Evolutionary conservation across 2,329 filamentous ascomycete species (phyloP), one percentile per base, ranked within the genome.

Genomic region (Penicillium sp.): DNA sequence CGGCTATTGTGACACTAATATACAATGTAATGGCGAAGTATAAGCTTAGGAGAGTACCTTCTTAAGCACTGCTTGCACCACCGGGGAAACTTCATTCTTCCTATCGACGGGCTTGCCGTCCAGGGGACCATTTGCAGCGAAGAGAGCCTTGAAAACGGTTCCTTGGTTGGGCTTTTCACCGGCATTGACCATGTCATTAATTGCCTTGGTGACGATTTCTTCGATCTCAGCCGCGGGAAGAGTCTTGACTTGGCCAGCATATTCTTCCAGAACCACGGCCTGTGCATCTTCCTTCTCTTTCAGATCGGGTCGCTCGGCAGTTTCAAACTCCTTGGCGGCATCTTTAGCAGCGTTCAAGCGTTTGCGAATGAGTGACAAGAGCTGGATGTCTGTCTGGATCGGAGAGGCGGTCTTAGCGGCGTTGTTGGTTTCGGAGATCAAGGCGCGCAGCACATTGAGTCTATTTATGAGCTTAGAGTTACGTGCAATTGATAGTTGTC

Each of bases 361-460:
- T 63, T 79, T 81, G n/a, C 71, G 72, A 32, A 81, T 74, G 32
- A 81, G 61, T 1, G 73, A 68, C 7, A 81, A 64, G 29, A 81
- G 67, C 49, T 79, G 76, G 14, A 78, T 64, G 54, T 81, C 77
- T 24, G 77, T 79, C 52, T 72, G 70, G 21, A 80, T 75, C 10
- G 78, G 78, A 14, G 69, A 70, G 3, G 76, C 59, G 18, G 75
- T 75, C 67, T 79, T 80, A 49, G 73, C 69, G n/a, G 76, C 71
- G 59, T 80, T 79, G 64, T 78, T 80, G 60, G 74, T 75, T 58
- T 81, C 79, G 46, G 79, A 75, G 50, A 81, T 78, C 54, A 81
- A 66, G 43, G 75, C 73, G 34, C 79, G 77, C 16, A 81, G 69
- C 36, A 80, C 78, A 60, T 79, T 77, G 27, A 80, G 66, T 59